A percentile compares a stretch with the other conserved stretches of the same genome.
Conservation (phyloP, 495 filamentous ascomycete genomes). For the Neurospora hispaniola region DNA sequence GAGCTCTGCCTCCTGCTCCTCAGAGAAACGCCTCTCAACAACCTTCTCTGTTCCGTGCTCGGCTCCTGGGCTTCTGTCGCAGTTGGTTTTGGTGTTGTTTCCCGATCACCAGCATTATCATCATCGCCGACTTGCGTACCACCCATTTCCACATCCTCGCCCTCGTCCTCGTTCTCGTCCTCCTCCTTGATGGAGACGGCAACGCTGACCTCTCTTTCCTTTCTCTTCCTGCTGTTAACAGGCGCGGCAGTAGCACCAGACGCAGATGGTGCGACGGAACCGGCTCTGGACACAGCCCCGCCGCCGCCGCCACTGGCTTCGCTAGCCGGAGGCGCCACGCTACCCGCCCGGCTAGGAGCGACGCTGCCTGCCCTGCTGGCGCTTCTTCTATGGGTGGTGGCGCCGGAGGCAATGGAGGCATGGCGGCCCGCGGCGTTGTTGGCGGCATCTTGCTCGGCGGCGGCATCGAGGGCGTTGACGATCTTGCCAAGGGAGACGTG, state of each 20-base stretch:
- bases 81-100: background rate
- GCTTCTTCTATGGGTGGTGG: constrained; percentile 4
- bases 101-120: background rate
- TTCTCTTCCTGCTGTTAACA: constrained; percentile 2
- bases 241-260: background rate
- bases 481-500: constrained; percentile 56
- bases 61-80: background rate
- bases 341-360: background rate
- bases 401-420: constrained; percentile 16
- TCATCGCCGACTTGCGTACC: background rate
- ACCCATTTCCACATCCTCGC: background rate
- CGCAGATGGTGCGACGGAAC: background rate
- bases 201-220: constrained; percentile 16
- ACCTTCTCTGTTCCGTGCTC: background rate
- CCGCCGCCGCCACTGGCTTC: constrained; percentile 3
- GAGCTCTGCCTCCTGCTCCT: background rate
- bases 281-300: constrained; percentile 11
- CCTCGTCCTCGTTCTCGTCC: constrained; percentile 24
- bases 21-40: background rate
- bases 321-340: background rate
- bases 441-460: constrained; percentile 13
- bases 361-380: background rate
- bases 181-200: constrained; percentile 29
- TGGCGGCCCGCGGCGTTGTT: background rate
- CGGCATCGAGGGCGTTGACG: constrained; percentile 42